Conservation (phyloP, 2,329 filamentous ascomycete genomes). For the Stagonosporopsis rhizophila region DNA sequence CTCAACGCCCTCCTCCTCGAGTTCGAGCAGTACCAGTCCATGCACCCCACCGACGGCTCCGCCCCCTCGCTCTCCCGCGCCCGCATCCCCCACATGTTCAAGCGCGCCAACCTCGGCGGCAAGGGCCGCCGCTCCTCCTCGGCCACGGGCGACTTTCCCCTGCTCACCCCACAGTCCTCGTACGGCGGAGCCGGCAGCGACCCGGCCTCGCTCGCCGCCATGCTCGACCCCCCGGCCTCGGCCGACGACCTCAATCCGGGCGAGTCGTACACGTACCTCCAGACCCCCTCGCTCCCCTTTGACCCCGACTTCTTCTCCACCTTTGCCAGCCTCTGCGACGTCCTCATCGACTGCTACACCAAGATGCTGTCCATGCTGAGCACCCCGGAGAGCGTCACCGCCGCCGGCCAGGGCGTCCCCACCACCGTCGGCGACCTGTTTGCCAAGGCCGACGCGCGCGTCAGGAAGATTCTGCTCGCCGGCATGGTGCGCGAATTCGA, state of each 20-base stretch:
- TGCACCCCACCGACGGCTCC: slow-evolving; percentile 79
- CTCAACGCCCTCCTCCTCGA: slow-evolving; percentile 86
- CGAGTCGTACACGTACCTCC: slow-evolving; percentile 85
- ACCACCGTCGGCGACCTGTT: slow-evolving; percentile 78
- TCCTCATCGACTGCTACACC: slow-evolving; percentile 90
- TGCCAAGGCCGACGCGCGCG: slow-evolving; percentile 82
- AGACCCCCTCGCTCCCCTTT: slow-evolving; percentile 93
- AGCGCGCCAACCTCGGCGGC: slow-evolving; percentile 48
- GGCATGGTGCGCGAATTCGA: slow-evolving; percentile 93
- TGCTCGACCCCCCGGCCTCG: slow-evolving; percentile 28
- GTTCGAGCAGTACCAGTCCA: slow-evolving; percentile 91
- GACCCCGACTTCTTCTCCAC: slow-evolving; percentile 98
- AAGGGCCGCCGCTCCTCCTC: slow-evolving; percentile 63
- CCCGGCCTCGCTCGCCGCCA: slow-evolving; percentile 15
- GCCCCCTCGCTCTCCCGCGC: slow-evolving; percentile 76
- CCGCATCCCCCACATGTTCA: slow-evolving; percentile 67
- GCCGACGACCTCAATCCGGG: slow-evolving; percentile 58
- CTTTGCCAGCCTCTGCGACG: slow-evolving; percentile 93
- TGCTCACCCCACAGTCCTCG: slow-evolving; percentile 27
- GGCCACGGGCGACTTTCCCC: slow-evolving; percentile 58
- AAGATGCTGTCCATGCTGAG: slow-evolving; percentile 77
- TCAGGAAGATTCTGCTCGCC: slow-evolving; percentile 88
- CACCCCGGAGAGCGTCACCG: slow-evolving; percentile 63
- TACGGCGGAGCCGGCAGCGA: slow-evolving; percentile 41
- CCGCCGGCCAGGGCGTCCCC: slow-evolving; percentile 37